These are phyloP conservation scores for Codiaeum variegatum DNA, from an alignment of 441 rosid genomes.

Conservation along the genomic window DNA sequence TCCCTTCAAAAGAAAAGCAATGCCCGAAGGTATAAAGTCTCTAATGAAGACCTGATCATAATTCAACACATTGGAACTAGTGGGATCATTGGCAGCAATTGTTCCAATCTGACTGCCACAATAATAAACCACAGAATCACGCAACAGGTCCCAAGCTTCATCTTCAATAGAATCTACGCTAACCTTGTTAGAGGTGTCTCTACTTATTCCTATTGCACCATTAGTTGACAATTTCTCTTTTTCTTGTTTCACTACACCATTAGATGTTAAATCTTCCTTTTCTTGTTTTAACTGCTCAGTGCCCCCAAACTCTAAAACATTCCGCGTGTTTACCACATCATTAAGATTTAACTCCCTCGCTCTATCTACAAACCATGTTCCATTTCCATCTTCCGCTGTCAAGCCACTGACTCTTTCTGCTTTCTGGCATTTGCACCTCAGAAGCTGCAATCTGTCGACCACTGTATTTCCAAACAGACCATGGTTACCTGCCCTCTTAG, in stretches of 20 bases:
- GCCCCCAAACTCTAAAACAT: constrained; percentile 30
- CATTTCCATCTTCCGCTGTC: constrained; percentile 36
- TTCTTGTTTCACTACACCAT: constrained; percentile 18
- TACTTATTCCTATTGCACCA: constrained; percentile 21
- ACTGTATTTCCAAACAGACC: constrained; percentile 18
- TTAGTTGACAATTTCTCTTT: constrained; percentile 26
- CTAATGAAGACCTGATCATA: constrained; percentile 94
- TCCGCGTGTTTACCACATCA: constrained; percentile 22
- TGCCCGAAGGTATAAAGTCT: constrained; percentile 86
- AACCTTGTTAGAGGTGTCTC: constrained; percentile 27
- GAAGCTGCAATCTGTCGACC: constrained; percentile 29
- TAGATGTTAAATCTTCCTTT: constrained; percentile 29
- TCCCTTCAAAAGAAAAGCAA: constrained; percentile 91
- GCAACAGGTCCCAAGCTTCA: constrained; percentile 83
- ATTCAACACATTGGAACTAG: constrained; percentile 63
- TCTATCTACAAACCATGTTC: constrained; percentile 43
- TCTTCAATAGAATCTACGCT: constrained; percentile 53
- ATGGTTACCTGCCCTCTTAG: constrained; percentile 16
- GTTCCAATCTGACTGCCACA: constrained; percentile 31
- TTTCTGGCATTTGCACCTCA: constrained; percentile 47
- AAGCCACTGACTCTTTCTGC: constrained; percentile 41
- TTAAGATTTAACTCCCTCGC: constrained; percentile 40
- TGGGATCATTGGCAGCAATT: constrained; percentile 85
- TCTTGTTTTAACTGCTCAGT: constrained; percentile 32
- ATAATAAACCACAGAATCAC: constrained; percentile 58